Evolutionary conservation across 331 rosid species (phyloP), one percentile per base, ranked within the genome.

Genomic region (Telfairia occidentalis): DNA sequence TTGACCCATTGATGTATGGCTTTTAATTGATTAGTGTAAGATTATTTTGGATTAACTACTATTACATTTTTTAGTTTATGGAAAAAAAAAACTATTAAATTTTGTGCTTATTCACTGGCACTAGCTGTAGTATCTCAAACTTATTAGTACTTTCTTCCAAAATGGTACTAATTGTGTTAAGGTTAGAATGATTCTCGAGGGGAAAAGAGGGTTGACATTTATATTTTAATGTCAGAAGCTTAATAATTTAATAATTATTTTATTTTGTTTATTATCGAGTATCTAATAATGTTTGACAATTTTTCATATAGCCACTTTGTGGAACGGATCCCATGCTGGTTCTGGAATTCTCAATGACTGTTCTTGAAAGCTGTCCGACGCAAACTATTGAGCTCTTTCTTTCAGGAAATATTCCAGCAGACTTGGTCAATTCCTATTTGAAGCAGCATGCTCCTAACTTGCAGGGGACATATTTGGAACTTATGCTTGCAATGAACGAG

Each of bases 401-500:
- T 75, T 89, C 95, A 0, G 97, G 96, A 74, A 92, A 95, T 82
- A 95, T 95, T 82, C 97, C 97, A 11, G 92, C 99, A 16, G 97
- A 95, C 76, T 85, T 95, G 92, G 97, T 92, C 76, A 95, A 89
- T 86, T 95, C 92, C 55, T 95, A 92, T 83, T 87, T 95, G 93
- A 92, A 95, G 91, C 92, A 89, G 81, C 99, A 84, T 85, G 92
- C 99, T 83, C 97, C 97, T 50, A 90, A 81, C 85, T 87, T 92
- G 97, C 99, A 92, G 85, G 90, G 91, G 66, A 90, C 81, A 34
- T 95, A 95, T 85, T 81, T 95, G 77, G 99, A 92, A 78, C 92
- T 92, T 82, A 92, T 95, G 97, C 97, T 95, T 85, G 93, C 96
- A 38, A 90, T 95, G 99, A 84, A 95, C 77, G 96, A 92, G 88